A percentile compares a stretch with the other conserved stretches of the same genome.
These are phyloP conservation scores for Bolboschoenus planiculmis DNA, from an alignment of 176 grass and related monocot species.

Conservation along the genomic window DNA sequence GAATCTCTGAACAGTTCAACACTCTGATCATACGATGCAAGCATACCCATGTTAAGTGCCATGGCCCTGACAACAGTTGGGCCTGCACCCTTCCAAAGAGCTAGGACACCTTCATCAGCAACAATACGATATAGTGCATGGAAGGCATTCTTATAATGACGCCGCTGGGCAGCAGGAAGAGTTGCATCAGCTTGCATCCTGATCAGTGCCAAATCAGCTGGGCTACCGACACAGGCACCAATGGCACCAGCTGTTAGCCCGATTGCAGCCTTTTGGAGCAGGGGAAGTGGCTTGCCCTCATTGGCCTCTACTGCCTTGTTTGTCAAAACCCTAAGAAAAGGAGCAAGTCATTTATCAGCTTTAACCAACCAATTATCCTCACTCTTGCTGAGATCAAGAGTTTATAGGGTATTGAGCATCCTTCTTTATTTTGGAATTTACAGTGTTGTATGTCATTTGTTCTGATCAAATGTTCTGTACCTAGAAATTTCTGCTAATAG, in stretches of 20 bases:
- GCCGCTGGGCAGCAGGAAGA: slow-evolving; percentile 58
- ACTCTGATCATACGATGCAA: slow-evolving; percentile 90
- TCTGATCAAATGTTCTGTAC: neutral
- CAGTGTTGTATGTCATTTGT: neutral
- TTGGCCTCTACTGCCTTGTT: slow-evolving; percentile 94
- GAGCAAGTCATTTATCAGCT: neutral
- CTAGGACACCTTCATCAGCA: slow-evolving; percentile 81
- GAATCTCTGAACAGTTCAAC: slow-evolving; percentile 78
- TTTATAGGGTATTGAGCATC: neutral
- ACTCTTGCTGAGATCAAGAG: neutral
- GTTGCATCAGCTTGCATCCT: slow-evolving; percentile 96
- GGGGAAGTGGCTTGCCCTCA: slow-evolving; percentile 74
- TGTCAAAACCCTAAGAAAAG: slow-evolving; percentile 66
- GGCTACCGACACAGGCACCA: slow-evolving; percentile 72
- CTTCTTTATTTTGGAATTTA: neutral
- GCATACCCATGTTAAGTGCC: slow-evolving; percentile 94
- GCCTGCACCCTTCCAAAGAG: slow-evolving; percentile 91
- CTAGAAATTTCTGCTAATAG: neutral
- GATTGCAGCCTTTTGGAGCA: slow-evolving; percentile 75
- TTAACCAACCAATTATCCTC: neutral
- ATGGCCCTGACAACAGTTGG: slow-evolving; percentile 89
- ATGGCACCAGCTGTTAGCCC: slow-evolving; percentile 87
- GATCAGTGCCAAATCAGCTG: slow-evolving; percentile 84
- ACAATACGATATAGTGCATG: slow-evolving; percentile 70
- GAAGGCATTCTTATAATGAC: slow-evolving; percentile 90